phyloP scores from a whole-genome alignment of 768 basidiomycete genomes.

The Suillus bovinus region DNA sequence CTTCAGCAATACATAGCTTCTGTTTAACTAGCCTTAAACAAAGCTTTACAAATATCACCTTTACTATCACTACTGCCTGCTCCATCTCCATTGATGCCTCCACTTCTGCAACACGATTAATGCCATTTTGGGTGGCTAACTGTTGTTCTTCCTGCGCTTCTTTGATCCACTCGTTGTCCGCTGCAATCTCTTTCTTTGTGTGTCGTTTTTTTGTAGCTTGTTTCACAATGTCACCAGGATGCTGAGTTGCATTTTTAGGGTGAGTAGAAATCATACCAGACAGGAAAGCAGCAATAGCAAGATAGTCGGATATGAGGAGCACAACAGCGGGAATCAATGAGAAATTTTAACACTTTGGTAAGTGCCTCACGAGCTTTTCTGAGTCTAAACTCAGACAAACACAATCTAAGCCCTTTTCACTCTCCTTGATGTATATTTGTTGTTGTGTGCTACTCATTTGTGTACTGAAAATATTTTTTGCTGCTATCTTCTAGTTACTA shows the following conservation, averaged over 20 bases:
- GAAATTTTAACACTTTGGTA: background rate
- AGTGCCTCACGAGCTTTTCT: background rate
- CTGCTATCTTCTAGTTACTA: background rate
- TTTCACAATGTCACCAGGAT: conserved; percentile 10
- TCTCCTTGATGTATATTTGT: background rate
- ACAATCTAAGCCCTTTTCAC: background rate
- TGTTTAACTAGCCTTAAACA: background rate
- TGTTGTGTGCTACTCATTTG: background rate
- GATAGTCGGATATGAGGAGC: background rate
- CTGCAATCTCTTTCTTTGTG: conserved; percentile 13
- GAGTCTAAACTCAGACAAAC: background rate
- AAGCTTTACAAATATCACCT: background rate
- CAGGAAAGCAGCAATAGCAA: background rate
- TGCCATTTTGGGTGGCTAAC: background rate
- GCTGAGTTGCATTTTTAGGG: conserved; percentile 8
- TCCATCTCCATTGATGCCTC: conserved; percentile 7
- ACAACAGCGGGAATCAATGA: background rate
- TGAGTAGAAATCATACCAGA: background rate
- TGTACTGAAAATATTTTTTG: too few species aligned
- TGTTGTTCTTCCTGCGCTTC: conserved; percentile 5
- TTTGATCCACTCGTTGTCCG: conserved; percentile 3
- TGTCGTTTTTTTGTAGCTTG: conserved; percentile 4
- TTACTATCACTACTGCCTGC: background rate
- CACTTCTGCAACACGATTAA: conserved; percentile 1
- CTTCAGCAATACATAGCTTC: background rate